Evolutionary conservation across 1,284 basidiomycete genomes (phyloP).

Genomic region (Sporisorium scitamineum): DNA sequence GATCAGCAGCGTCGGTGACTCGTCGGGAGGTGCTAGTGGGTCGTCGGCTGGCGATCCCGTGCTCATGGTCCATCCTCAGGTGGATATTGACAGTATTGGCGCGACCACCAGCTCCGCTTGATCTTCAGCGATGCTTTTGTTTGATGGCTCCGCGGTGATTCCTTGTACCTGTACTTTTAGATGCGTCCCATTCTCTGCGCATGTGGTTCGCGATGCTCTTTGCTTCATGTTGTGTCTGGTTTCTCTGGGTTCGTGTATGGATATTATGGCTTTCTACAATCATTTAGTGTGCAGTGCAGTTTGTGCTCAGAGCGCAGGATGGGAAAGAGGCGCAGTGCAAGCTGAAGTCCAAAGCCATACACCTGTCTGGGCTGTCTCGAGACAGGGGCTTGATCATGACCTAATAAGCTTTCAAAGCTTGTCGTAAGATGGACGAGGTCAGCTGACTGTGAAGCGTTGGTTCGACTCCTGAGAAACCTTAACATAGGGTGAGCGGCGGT

Average conservation of each 20-base stretch:
- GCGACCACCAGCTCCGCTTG: slow-evolving; percentile 19
- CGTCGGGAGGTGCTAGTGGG: slow-evolving; percentile 13
- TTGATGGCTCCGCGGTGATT: neutral
- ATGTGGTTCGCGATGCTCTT: neutral
- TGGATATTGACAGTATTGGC: slow-evolving; percentile 61
- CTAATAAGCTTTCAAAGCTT: too few species aligned
- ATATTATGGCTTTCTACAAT: neutral
- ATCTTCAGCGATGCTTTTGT: neutral
- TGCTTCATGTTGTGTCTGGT: neutral
- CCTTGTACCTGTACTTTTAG: slow-evolving; percentile 11
- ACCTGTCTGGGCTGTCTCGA: neutral
- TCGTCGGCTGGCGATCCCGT: slow-evolving; percentile 37
- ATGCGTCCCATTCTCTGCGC: neutral
- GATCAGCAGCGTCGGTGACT: slow-evolving; percentile 34
- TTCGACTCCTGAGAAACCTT: neutral
- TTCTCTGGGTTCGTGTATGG: neutral
- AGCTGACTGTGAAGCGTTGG: neutral
- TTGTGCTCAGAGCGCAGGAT: too few species aligned
- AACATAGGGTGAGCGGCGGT: too few species aligned
- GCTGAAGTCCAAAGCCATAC: neutral
- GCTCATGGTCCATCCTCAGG: slow-evolving; percentile 62
- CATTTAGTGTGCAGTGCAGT: neutral
- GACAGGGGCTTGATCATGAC: too few species aligned
- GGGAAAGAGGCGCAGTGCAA: neutral
- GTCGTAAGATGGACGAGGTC: too few species aligned